Evolutionary conservation across 495 filamentous ascomycete genomes (phyloP).

Genomic region (Penicillium verhagenii): DNA sequence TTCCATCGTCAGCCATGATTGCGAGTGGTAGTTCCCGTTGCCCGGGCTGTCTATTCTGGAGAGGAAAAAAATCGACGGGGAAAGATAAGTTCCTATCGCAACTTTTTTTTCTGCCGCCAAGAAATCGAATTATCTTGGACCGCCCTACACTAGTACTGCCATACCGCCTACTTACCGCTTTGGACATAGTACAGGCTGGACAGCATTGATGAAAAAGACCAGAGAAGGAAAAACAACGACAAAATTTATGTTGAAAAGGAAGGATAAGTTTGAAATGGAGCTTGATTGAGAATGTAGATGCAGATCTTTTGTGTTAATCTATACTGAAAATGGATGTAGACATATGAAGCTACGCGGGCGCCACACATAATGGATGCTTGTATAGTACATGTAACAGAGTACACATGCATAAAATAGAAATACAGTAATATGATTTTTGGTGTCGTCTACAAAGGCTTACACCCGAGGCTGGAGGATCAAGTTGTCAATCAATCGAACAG

Average conservation of each 20-base stretch:
- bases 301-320: no score
- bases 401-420: no score
- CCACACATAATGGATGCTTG: no score
- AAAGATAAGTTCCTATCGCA: constrained; percentile 22
- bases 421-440: not conserved
- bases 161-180: constrained; percentile 43
- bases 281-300: no score
- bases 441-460: not conserved
- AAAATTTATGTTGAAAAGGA: no score
- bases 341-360: no score
- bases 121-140: constrained; percentile 39
- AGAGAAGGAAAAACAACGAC: no score
- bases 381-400: no score
- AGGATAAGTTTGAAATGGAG: no score
- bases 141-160: constrained; percentile 35
- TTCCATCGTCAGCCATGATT: constrained; percentile 88
- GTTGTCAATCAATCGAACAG: constrained; percentile 93
- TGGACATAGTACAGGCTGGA: no score
- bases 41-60: not conserved
- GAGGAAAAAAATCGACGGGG: not conserved
- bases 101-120: constrained; percentile 33
- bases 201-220: no score
- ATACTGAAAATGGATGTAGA: no score
- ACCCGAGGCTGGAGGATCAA: constrained; percentile 63
- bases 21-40: constrained; percentile 7